Percentiles rank a stretch among this genome's conserved stretches.
These are phyloP conservation scores for Ustulina deusta DNA, from an alignment of 2,329 filamentous ascomycete species.

Conservation along the genomic window DNA sequence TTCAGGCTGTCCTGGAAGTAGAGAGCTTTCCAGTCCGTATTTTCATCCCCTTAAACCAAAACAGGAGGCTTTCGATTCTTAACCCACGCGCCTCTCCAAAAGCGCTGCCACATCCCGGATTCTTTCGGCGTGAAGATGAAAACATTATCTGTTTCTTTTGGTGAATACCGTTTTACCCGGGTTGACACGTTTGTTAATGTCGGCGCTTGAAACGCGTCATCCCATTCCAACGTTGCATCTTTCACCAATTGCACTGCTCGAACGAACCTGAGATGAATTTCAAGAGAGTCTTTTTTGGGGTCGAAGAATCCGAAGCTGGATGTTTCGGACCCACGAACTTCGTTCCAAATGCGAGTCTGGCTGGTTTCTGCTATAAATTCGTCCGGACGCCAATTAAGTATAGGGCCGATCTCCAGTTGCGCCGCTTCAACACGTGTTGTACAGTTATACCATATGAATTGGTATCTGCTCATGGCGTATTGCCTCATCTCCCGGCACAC, in stretches of 20 bases:
- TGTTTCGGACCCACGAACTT: background rate
- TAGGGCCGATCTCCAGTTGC: no score
- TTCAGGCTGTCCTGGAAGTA: no score
- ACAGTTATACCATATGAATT: background rate
- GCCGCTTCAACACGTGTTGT: background rate
- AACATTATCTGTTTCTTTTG: background rate
- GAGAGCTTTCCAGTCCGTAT: no score
- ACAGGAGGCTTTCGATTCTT: background rate
- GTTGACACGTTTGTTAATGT: background rate
- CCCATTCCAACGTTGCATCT: conserved; percentile 1
- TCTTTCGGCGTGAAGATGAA: background rate
- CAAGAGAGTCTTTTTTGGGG: background rate
- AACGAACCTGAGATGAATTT: background rate
- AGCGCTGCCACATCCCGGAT: background rate
- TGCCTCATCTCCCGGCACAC: background rate
- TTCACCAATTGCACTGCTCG: background rate
- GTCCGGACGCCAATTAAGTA: no score
- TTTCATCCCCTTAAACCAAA: background rate
- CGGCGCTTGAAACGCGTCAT: background rate
- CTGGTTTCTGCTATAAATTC: background rate
- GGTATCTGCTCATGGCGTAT: background rate
- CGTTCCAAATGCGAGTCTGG: background rate
- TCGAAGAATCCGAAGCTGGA: background rate
- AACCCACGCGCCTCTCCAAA: background rate
- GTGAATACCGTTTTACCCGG: background rate